A percentile compares a stretch with the other conserved stretches of the same genome.
These are phyloP conservation scores for Boletus barrowsii DNA, from an alignment of 768 basidiomycete species.

Conservation along the genomic window DNA sequence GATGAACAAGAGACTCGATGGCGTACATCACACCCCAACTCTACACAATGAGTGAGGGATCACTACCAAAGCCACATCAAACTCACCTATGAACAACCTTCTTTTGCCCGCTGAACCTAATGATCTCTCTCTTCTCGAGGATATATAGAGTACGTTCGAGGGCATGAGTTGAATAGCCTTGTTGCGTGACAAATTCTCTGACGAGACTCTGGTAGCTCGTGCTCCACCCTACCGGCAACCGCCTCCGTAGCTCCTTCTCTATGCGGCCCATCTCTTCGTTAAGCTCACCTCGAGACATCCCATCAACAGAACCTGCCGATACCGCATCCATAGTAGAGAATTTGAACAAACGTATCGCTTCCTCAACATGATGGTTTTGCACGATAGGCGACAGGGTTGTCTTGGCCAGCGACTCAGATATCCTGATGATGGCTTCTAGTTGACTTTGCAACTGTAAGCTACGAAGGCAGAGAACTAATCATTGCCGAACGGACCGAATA, in stretches of 20 bases:
- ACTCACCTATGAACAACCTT: conserved; percentile 52
- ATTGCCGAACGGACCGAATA: conserved; percentile 64
- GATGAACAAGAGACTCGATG: neutral
- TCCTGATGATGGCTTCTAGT: conserved; percentile 98
- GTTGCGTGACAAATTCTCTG: conserved; percentile 89
- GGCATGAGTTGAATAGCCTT: conserved; percentile 87
- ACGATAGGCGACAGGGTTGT: conserved; percentile 86
- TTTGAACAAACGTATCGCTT: conserved; percentile 97
- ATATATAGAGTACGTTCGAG: conserved; percentile 89
- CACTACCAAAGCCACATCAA: neutral
- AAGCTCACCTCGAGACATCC: conserved; percentile 84
- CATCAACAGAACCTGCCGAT: conserved; percentile 89
- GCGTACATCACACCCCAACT: conserved; percentile 27
- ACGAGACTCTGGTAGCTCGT: conserved; percentile 94
- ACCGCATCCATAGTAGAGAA: conserved; percentile 99
- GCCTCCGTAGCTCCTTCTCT: conserved; percentile 78
- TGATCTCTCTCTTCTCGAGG: conserved; percentile 93
- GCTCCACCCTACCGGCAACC: conserved; percentile 92
- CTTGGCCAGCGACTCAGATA: conserved; percentile 95
- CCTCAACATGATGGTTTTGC: conserved; percentile 91
- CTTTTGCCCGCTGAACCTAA: conserved; percentile 66
- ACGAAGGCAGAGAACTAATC: neutral
- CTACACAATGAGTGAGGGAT: conserved; percentile 13
- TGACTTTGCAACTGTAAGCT: conserved; percentile 46
- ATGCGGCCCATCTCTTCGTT: conserved; percentile 92